Conservation (phyloP, 2,329 filamentous ascomycete genomes). For the Curvularia verruculosa region DNA sequence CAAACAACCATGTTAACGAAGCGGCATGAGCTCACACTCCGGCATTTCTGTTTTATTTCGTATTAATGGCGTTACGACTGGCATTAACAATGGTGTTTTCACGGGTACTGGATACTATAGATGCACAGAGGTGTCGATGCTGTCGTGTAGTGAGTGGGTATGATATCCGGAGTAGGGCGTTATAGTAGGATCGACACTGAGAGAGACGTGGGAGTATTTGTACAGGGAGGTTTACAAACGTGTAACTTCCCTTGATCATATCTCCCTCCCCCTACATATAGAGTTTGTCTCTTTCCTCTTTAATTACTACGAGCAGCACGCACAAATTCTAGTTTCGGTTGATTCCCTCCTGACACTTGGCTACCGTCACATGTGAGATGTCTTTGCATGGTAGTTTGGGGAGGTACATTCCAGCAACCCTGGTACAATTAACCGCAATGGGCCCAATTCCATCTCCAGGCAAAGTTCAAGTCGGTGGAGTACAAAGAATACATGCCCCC, state of each 20-base stretch:
- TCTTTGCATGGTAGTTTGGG: background rate
- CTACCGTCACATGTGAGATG: background rate
- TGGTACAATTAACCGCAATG: background rate
- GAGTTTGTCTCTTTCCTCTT: background rate
- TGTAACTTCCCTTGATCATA: background rate
- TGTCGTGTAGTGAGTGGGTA: background rate
- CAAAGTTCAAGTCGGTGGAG: background rate
- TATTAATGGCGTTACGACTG: slow-evolving; percentile 18
- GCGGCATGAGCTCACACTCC: slow-evolving; percentile 10
- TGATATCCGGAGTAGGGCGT: background rate
- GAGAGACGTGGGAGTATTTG: background rate
- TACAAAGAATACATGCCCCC: too few species aligned
- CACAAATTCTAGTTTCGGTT: background rate
- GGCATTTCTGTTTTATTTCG: slow-evolving; percentile 13
- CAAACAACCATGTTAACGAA: slow-evolving; percentile 19
- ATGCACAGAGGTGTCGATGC: background rate
- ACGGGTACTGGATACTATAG: slow-evolving; percentile 2
- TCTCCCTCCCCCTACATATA: background rate
- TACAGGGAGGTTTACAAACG: background rate
- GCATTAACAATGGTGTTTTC: slow-evolving; percentile 15
- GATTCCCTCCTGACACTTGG: background rate
- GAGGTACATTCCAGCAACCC: background rate
- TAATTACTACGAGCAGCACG: background rate
- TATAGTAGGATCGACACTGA: background rate
- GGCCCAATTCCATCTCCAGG: background rate